Conservation (phyloP, 2,329 filamentous ascomycete genomes). For the Fusarium annulatum region DNA sequence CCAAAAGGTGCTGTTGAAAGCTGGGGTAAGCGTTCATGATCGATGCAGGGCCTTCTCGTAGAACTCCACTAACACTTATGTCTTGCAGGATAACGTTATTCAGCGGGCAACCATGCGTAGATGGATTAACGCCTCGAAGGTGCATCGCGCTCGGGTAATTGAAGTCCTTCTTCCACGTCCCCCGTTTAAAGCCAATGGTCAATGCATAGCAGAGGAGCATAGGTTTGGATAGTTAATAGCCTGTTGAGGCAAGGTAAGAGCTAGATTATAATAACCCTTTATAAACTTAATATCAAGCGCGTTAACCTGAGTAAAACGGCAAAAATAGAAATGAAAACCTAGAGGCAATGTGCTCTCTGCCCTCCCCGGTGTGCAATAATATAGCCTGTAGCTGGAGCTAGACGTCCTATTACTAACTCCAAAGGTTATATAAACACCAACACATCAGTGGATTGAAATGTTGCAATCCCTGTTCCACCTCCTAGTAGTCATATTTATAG, state of each 20-base stretch:
- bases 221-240: no score
- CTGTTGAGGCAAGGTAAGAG: no score
- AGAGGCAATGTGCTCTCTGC: no score
- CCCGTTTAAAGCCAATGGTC: background rate
- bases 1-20: constrained; percentile 3
- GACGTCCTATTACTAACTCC: no score
- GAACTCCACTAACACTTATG: background rate
- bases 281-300: no score
- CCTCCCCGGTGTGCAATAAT: no score
- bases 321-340: no score
- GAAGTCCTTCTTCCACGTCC: constrained; percentile 7
- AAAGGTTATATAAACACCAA: no score
- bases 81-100: constrained; percentile 5
- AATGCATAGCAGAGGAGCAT: constrained; percentile 4
- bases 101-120: constrained; percentile 20
- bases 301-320: no score
- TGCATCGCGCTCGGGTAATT: constrained; percentile 8
- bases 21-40: constrained; percentile 1
- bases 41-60: background rate
- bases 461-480: background rate
- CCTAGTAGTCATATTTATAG: background rate
- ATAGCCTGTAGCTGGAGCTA: no score
- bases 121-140: background rate
- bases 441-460: background rate
- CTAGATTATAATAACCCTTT: no score